Evolutionary conservation across 1,284 basidiomycete species (phyloP).

Genomic region (Entoloma clypeatum): DNA sequence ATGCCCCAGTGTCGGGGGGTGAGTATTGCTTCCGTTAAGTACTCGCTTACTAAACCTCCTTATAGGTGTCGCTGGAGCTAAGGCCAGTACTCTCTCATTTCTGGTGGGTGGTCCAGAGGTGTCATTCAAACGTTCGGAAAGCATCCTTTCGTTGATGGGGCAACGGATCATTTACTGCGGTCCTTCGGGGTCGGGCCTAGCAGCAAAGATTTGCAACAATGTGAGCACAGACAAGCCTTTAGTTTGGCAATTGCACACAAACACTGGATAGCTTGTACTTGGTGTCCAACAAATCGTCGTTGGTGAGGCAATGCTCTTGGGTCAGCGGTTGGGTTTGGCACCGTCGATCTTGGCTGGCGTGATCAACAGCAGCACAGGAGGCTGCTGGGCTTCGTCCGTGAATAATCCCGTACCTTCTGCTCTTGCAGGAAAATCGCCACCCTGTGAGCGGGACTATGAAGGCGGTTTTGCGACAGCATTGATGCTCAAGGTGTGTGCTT

Average conservation of each 20-base stretch:
- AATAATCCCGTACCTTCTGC: constrained; percentile 87
- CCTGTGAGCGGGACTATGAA: constrained; percentile 80
- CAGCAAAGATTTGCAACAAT: constrained; percentile 88
- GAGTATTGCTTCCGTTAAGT: constrained; percentile 21
- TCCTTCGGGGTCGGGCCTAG: constrained; percentile 79
- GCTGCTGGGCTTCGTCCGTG: constrained; percentile 79
- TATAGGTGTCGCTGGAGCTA: constrained; percentile 78
- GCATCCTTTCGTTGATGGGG: constrained; percentile 75
- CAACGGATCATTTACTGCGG: constrained; percentile 82
- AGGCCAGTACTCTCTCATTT: constrained; percentile 84
- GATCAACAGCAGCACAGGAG: constrained; percentile 80
- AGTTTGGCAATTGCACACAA: constrained; percentile 4
- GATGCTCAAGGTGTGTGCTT: constrained; percentile 70
- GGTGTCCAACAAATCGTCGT: constrained; percentile 78
- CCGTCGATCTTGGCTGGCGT: constrained; percentile 73
- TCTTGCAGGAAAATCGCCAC: constrained; percentile 67
- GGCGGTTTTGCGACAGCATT: constrained; percentile 81
- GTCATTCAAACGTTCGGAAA: constrained; percentile 58
- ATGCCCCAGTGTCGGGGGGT: constrained; percentile 91
- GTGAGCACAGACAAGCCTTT: constrained; percentile 23
- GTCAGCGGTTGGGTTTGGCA: constrained; percentile 72
- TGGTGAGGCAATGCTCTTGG: constrained; percentile 83
- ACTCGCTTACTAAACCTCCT: constrained; percentile 3
- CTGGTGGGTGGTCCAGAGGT: constrained; percentile 76
- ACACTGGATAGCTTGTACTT: constrained; percentile 48